Evolutionary conservation across 1,139 yeast genomes (phyloP), one percentile per base, ranked within the genome.

Genomic region (Spencermartinsiella ligniputridi): DNA sequence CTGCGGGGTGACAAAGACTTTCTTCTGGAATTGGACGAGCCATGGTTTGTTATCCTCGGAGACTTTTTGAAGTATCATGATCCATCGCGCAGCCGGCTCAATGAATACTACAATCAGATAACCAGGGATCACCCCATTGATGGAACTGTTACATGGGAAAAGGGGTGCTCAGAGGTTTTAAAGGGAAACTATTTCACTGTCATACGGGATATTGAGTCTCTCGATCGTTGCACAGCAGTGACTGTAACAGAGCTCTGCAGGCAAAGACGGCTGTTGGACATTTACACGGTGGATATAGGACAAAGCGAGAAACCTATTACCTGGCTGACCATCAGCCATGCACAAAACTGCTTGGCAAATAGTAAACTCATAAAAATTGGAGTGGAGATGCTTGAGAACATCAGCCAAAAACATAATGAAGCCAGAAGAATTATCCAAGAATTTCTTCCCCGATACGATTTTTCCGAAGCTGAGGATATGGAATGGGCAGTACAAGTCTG

Each of bases 401-500:
- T 55, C 11, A 49, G 47, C n/a, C 49, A 52, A 6, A 34, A 25
- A 4, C 50, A 49, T 20, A 62, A 79, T 22, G 68, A 74, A 50
- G 69, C 70, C 38, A 9, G 32, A 9, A n/a, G 13, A 8, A 74
- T 78, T 1, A 71, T 87, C 33, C 75, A 80, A 2, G 80, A 79
- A 43, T 72, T 76, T 44, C 66, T 87, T 30, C 89, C 90, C n/a
- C 67, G 65, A 8, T 82, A 72, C 56, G 70, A 78, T 34, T 44
- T 50, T 30, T 39, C 72, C 40, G 76, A 81, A 5, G 82, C 81
- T 54, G 92, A 83, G 56, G 95, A 86, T 55, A 71, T 83, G 51
- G 94, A 85, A 60, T 85, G 95, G 94, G 78, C 83, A 24, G 67
- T 86, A 42, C 76, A 86, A 1, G 70, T 73, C 16, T 75, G 79